Evolutionary conservation across 2,329 filamentous ascomycete genomes (phyloP).

Genomic region (Aspergillus fijiensis): DNA sequence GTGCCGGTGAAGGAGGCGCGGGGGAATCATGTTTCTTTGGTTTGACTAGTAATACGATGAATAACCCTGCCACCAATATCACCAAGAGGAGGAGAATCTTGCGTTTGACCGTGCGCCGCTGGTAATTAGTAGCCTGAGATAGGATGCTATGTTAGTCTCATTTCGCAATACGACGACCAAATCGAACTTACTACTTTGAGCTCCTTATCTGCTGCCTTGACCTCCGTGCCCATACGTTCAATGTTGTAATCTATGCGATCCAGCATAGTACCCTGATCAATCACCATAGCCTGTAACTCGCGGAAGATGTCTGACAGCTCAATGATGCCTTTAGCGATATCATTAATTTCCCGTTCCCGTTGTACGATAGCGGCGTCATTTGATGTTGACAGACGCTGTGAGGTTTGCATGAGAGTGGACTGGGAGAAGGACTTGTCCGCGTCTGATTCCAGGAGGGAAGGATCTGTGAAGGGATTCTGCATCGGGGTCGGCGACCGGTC

Average conservation of each 20-base stretch:
- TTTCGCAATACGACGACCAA: not conserved
- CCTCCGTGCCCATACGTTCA: conserved; percentile 88
- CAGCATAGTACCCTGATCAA: conserved; percentile 85
- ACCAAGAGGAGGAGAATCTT: conserved; percentile 90
- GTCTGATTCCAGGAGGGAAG: conserved; percentile 88
- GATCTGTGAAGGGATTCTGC: conserved; percentile 72
- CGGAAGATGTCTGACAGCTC: conserved; percentile 96
- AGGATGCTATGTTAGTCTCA: not conserved
- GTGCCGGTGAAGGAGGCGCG: conserved; percentile 13
- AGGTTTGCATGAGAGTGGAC: conserved; percentile 77
- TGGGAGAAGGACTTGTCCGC: conserved; percentile 91
- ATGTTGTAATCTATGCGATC: conserved; percentile 98
- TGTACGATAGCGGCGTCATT: conserved; percentile 86
- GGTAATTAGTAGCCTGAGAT: conserved; percentile 72
- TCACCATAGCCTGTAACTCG: conserved; percentile 92
- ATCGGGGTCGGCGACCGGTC: conserved; percentile 51
- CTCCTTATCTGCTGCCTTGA: conserved; percentile 91
- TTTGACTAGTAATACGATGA: conserved; percentile 81
- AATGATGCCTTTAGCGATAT: conserved; percentile 97
- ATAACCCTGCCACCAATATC: conserved; percentile 78
- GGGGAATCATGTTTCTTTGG: conserved; percentile 54
- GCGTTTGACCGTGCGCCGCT: conserved; percentile 81
- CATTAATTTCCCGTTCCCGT: conserved; percentile 93
- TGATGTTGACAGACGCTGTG: conserved; percentile 55
- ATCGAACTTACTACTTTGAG: conserved; percentile 64